Conservation (phyloP, 2,329 filamentous ascomycete genomes). For the Paecilomyces sp. region DNA sequence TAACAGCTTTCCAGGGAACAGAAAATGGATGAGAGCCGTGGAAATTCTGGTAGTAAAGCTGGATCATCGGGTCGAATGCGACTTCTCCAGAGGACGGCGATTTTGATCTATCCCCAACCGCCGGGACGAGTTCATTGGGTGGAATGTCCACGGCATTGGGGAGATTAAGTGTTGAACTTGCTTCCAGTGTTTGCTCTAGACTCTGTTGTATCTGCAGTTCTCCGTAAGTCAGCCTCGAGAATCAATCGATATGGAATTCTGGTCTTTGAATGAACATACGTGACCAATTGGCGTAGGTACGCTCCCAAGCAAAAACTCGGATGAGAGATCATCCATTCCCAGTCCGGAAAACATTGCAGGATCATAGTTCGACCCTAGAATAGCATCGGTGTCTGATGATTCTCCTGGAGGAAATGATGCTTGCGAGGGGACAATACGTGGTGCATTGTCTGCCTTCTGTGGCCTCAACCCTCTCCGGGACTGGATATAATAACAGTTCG, state of each 20-base stretch:
- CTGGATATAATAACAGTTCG: slow-evolving; percentile 42
- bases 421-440: not conserved
- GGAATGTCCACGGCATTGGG: not conserved
- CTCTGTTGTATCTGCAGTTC: not conserved
- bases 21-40: slow-evolving; percentile 46
- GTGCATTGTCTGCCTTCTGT: not conserved
- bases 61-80: slow-evolving; percentile 24
- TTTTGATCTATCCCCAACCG: not conserved
- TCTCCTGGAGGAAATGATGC: not conserved
- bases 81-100: slow-evolving; percentile 4
- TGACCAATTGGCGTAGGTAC: not conserved
- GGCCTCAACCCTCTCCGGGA: slow-evolving; percentile 35
- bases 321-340: not conserved
- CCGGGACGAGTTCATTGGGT: not conserved
- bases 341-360: not conserved
- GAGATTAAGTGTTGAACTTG: not conserved
- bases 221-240: not conserved
- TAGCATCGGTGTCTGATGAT: not conserved
- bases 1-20: slow-evolving; percentile 32
- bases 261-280: not conserved
- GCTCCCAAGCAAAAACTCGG: not conserved
- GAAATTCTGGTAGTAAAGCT: slow-evolving; percentile 46
- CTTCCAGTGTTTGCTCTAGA: not conserved
- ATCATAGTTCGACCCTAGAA: not conserved
- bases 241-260: not conserved